Evolutionary conservation across 2,329 filamentous ascomycete species (phyloP), one percentile per base, ranked within the genome.

Genomic region (Lasiodiplodia theobromae): DNA sequence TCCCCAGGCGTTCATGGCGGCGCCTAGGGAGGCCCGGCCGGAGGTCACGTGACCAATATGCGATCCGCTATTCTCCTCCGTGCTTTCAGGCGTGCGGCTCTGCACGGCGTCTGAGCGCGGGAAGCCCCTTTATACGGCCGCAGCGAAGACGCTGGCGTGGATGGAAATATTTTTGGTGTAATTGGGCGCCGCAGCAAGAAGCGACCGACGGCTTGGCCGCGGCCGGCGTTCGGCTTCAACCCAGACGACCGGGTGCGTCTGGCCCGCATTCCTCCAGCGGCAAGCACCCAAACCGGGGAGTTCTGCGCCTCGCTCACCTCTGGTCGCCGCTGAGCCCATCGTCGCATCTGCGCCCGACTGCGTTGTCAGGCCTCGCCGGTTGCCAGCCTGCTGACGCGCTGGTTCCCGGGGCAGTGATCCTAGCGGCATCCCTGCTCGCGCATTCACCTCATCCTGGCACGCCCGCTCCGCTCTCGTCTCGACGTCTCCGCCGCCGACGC

Each of bases 391-490:
- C 60, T 64, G 37, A 64, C 58, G 40, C 58, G 58, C 58, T 63
- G 58, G 58, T 63, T 63, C 58, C 67, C 67, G 58, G 58, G 58
- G 21, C 67, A 58, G 51, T 53, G 58, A 68, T 68, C 67, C 58
- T 38, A 57, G 67, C 37, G 31, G 34, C 37, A 66, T 66, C 63
- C 63, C 51, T 68, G 66, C 56, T 57, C 66, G 56, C 51, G 66
- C 63, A 56, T 68, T 63, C 56, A 62, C 56, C 66, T 63, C 66
- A 68, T 63, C 66, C 56, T 68, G 66, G 66, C 66, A 52, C 65
- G 53, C 53, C 65, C 65, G 65, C 65, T 58, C 53, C 57, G 56
- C 66, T 68, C 49, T 63, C 66, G 57, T 62, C 67, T 68, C 67
- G 58, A 49, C 58, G 67, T 62, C 67, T 68, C 67, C 67, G 52